A percentile compares a stretch with the other conserved stretches of the same genome.
phyloP scores from a whole-genome alignment of 1,139 yeast species.

The Yamadazyma taylorii region DNA sequence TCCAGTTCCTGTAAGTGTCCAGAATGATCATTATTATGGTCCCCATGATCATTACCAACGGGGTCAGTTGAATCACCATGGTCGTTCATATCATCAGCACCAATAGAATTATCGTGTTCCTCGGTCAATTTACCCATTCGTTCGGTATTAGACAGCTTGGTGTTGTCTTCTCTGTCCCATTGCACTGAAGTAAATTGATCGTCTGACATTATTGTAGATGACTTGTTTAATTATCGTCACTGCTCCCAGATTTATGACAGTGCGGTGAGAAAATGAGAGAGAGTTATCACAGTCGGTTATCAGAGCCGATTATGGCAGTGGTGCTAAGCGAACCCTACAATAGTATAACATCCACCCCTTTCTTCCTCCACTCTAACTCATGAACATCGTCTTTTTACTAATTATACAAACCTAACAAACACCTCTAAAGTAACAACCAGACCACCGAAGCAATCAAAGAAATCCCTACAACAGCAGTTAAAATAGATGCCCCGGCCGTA shows the following conservation, averaged over 20 bases:
- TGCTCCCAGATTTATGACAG: no score
- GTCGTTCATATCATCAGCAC: background rate
- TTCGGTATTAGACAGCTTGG: conserved; percentile 4
- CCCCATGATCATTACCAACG: no score
- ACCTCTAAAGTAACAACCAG: conserved; percentile 58
- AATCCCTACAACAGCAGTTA: conserved; percentile 73
- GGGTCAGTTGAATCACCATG: no score
- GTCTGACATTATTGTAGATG: conserved; percentile 26
- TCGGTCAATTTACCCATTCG: conserved; percentile 8
- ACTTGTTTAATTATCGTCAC: no score
- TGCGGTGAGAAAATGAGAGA: conserved; percentile 3
- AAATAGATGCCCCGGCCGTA: conserved; percentile 84
- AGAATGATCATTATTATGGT: no score
- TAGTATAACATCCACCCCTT: no score
- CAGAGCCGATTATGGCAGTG: no score
- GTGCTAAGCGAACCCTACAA: no score
- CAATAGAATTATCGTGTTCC: conserved; percentile 6
- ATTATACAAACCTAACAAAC: background rate
- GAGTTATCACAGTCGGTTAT: background rate
- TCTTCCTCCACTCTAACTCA: no score
- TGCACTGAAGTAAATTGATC: conserved; percentile 60
- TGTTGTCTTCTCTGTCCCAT: conserved; percentile 53
- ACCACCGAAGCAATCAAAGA: conserved; percentile 63
- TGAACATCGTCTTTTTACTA: no score
- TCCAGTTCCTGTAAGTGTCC: conserved; percentile 3